Conservation (phyloP, 2,329 filamentous ascomycete genomes). For the Sphaerulina vaccinii region DNA sequence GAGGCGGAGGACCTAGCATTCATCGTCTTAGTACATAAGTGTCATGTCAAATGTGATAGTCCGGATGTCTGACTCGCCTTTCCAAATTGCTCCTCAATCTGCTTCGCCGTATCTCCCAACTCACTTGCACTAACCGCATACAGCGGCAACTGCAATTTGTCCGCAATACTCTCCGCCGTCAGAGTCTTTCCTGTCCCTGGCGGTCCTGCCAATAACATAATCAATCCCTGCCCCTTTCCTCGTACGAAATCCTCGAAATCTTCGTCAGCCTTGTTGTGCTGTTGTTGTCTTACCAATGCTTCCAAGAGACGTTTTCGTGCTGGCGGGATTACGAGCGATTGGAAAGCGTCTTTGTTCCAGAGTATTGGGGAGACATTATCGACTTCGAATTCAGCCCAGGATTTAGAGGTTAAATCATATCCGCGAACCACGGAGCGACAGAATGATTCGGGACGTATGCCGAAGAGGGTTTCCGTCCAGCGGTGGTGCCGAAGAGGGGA, state of each 20-base stretch:
- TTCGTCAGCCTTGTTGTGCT: slow-evolving; percentile 16
- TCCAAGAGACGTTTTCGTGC: slow-evolving; percentile 22
- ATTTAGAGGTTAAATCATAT: slow-evolving; percentile 20
- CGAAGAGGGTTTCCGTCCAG: slow-evolving; percentile 21
- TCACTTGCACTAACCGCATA: slow-evolving; percentile 18
- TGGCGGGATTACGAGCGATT: slow-evolving; percentile 20
- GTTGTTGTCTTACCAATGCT: slow-evolving; percentile 20
- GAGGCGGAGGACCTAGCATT: slow-evolving; percentile 23
- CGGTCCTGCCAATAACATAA: slow-evolving; percentile 29
- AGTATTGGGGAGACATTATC: slow-evolving; percentile 15
- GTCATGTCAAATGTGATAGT: too few species aligned
- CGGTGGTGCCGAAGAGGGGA: slow-evolving; percentile 10
- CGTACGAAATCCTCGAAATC: slow-evolving; percentile 25
- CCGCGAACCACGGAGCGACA: slow-evolving; percentile 21
- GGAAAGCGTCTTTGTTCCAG: slow-evolving; percentile 25
- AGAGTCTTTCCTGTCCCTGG: slow-evolving; percentile 34
- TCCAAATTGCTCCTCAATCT: slow-evolving; percentile 23
- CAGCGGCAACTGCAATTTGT: slow-evolving; percentile 13
- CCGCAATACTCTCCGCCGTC: slow-evolving; percentile 23
- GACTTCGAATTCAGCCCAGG: slow-evolving; percentile 25
- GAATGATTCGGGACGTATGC: slow-evolving; percentile 16
- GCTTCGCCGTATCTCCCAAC: slow-evolving; percentile 22
- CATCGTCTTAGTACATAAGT: too few species aligned
- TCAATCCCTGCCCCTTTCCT: slow-evolving; percentile 27
- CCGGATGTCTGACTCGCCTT: too few species aligned